These are phyloP conservation scores for Bocquillonia castaneifolia DNA, from an alignment of 441 rosid genomes.

Conservation along the genomic window DNA sequence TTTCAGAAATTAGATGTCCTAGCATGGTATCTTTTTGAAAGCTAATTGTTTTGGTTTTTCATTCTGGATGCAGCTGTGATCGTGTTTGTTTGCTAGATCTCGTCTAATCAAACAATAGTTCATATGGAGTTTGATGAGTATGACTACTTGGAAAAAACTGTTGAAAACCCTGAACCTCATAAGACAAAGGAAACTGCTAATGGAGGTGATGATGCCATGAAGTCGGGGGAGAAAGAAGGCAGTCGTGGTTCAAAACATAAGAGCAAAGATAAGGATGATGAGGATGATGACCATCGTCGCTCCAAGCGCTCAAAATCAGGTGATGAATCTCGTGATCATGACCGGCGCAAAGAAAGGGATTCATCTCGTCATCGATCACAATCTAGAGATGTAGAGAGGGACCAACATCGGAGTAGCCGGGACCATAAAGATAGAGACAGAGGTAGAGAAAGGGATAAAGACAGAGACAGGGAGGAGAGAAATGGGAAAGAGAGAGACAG, in stretches of 20 bases:
- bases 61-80: constrained; percentile 3
- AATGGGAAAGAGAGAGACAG: constrained; percentile 41
- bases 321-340: constrained; percentile 46
- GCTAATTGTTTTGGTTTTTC: neutral
- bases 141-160: constrained; percentile 85
- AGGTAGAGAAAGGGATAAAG: constrained; percentile 43
- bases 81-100: neutral
- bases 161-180: constrained; percentile 60
- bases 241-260: constrained; percentile 54
- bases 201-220: constrained; percentile 46
- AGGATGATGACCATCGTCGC: constrained; percentile 32
- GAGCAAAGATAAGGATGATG: constrained; percentile 45
- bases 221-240: constrained; percentile 42
- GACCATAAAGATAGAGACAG: constrained; percentile 53
- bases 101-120: constrained; percentile 7
- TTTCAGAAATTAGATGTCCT: too few relatives aligned
- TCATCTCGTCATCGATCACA: constrained; percentile 55
- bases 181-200: constrained; percentile 51
- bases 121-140: constrained; percentile 95
- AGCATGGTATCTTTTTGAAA: neutral
- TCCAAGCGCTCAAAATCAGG: constrained; percentile 53
- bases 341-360: constrained; percentile 35
- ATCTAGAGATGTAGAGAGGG: constrained; percentile 56
- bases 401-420: constrained; percentile 39
- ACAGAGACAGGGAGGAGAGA: constrained; percentile 41